Evolutionary conservation across 148 eudicot species (phyloP), one percentile per base, ranked within the genome.

Genomic region (Vaccinium macrocarpon): DNA sequence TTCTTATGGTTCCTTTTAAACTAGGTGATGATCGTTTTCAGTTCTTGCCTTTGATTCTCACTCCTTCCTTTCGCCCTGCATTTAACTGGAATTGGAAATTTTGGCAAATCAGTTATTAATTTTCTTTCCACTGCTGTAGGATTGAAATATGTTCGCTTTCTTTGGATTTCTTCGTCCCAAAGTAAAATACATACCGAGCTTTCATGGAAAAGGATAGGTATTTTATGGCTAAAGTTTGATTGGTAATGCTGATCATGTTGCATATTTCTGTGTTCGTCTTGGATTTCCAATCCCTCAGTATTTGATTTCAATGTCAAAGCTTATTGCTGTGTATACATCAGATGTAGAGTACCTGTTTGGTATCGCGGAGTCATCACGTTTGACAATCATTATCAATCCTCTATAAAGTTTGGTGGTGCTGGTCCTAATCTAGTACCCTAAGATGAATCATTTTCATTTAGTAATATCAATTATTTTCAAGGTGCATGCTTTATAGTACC

Each of bases 1-100:
- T 25, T 19, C 48, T 1, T 23, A 19, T 21, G 46, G 46, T 42
- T 42, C 46, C 46, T 42, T 5, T 42, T 42, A 59, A 83, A 76
- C 11, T 53, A 55, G 64, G 71, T 52, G 78, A 79, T 51, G 77
- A 66, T 78, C 62, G 18, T 57, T 59, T 23, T 27, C 51, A 27
- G 35, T 79, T 35, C 27, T 70, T 53, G 71, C 82, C 49, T 72
- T 56, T 42, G 52, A 78, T 53, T 79, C 86, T 53, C 46, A 42
- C 46, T 53, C 77, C 46, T 78, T 78, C 23, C 68, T 79, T 70
- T 79, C 73, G 78, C 27, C n/a, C 25, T 13, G 27, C 46, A 16
- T 56, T 72, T 80, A 38, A 72, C 42, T 53, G 80, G 82, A 23
- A 79, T 52, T 0, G 14, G 57, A 62, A 68, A 79, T 38, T 79